Percentiles rank a stretch among this genome's conserved stretches.
phyloP scores from a whole-genome alignment of 805 yeast species.

The Candida broadrunensis region DNA sequence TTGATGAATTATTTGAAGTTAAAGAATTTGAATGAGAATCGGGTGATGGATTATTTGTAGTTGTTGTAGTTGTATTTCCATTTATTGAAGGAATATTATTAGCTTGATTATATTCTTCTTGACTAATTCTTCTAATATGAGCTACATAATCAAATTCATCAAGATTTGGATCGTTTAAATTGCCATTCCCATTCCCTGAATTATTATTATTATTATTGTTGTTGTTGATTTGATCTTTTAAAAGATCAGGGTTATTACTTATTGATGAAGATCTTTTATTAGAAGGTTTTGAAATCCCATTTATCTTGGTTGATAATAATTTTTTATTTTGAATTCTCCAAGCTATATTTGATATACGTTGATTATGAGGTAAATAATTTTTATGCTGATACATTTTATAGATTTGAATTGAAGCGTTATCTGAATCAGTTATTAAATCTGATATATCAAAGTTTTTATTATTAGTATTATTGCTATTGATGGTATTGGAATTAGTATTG shows the following conservation, averaged over 20 bases:
- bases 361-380: slow-evolving; percentile 39
- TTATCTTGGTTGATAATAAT: slow-evolving; percentile 4
- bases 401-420: slow-evolving; percentile 34
- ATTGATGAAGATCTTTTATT: background rate
- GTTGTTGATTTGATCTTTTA: background rate
- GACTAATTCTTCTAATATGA: slow-evolving; percentile 40
- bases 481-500: slow-evolving; percentile 1
- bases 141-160: slow-evolving; percentile 47
- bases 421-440: slow-evolving; percentile 20
- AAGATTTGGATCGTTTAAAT: slow-evolving; percentile 20
- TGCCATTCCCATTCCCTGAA: background rate
- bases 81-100: background rate
- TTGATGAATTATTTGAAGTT: slow-evolving; percentile 9
- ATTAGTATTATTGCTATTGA: background rate
- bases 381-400: slow-evolving; percentile 42
- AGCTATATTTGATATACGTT: slow-evolving; percentile 41
- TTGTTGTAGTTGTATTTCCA: slow-evolving; percentile 4
- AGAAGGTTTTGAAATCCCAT: background rate
- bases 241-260: background rate
- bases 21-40: slow-evolving; percentile 8
- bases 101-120: slow-evolving; percentile 26
- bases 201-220: no score
- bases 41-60: slow-evolving; percentile 5
- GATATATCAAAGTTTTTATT: background rate
- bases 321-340: slow-evolving; percentile 44